A percentile compares a stretch with the other conserved stretches of the same genome.
These are phyloP conservation scores for Starmerella gropengiesseri DNA, from an alignment of 805 yeast species.

Conservation along the genomic window DNA sequence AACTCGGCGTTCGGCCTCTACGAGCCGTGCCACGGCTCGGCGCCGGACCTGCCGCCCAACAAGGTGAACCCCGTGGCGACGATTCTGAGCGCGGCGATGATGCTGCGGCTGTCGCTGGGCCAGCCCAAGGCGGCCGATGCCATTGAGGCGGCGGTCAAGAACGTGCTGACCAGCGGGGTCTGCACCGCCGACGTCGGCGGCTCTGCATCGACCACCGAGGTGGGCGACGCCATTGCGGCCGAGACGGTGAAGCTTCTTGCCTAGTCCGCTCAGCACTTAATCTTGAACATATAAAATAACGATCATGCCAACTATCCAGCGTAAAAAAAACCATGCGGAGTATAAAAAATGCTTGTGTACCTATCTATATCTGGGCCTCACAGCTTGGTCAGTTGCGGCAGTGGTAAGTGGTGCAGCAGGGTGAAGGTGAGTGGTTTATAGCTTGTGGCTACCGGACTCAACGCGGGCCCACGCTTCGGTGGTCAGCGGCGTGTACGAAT, in stretches of 20 bases:
- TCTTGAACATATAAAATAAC: constrained; percentile 1
- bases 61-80: constrained; percentile 95
- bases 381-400: too few species aligned
- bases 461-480: constrained; percentile 43
- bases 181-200: constrained; percentile 93
- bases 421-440: constrained; percentile 21
- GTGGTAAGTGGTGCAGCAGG: too few species aligned
- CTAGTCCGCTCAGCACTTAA: neutral
- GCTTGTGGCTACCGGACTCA: constrained; percentile 25
- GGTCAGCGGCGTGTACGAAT: constrained; percentile 46
- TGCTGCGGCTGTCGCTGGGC: constrained; percentile 84
- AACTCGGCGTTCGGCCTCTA: constrained; percentile 90
- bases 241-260: constrained; percentile 50
- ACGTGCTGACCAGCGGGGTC: constrained; percentile 69
- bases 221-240: constrained; percentile 83
- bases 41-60: constrained; percentile 81
- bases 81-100: constrained; percentile 91
- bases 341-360: neutral
- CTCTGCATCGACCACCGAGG: constrained; percentile 68
- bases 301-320: neutral
- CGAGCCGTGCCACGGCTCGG: constrained; percentile 98
- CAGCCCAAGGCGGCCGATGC: constrained; percentile 76
- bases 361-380: too few species aligned
- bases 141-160: constrained; percentile 75
- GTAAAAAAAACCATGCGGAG: neutral